These are phyloP conservation scores for Rhodofomes roseus DNA, from an alignment of 1,284 basidiomycete species.

Conservation along the genomic window DNA sequence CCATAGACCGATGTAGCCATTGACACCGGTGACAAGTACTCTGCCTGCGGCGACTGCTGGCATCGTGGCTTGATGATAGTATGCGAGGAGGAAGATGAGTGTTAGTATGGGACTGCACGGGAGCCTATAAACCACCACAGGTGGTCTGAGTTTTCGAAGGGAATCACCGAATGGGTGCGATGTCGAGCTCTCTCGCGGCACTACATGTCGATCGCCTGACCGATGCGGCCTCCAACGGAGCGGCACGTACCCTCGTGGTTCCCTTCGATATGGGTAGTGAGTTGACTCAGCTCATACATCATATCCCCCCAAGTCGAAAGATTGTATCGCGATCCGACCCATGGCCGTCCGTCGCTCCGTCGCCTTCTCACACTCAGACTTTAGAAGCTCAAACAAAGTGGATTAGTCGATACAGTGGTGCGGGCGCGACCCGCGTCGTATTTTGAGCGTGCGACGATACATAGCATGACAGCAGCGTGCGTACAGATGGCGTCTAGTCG, in stretches of 20 bases:
- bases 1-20: conserved; percentile 41
- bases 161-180: neutral
- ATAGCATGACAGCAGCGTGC: conserved; percentile 16
- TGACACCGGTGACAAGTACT: conserved; percentile 39
- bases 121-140: neutral
- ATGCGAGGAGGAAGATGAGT: neutral
- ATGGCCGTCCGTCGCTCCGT: neutral
- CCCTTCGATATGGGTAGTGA: neutral
- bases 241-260: neutral
- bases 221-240: neutral
- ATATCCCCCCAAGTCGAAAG: neutral
- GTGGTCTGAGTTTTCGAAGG: neutral
- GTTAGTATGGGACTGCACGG: neutral
- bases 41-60: conserved; percentile 27
- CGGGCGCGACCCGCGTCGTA: neutral
- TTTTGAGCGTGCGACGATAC: conserved; percentile 20
- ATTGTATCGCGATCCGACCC: neutral
- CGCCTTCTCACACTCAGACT: neutral
- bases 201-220: neutral
- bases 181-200: neutral
- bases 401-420: conserved; percentile 1
- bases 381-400: neutral
- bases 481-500: conserved; percentile 52
- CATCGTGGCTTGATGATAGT: conserved; percentile 15
- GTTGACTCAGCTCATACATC: neutral